phyloP scores from a whole-genome alignment of 2,329 filamentous ascomycete species.

The Pestalotiopsis sp. region DNA sequence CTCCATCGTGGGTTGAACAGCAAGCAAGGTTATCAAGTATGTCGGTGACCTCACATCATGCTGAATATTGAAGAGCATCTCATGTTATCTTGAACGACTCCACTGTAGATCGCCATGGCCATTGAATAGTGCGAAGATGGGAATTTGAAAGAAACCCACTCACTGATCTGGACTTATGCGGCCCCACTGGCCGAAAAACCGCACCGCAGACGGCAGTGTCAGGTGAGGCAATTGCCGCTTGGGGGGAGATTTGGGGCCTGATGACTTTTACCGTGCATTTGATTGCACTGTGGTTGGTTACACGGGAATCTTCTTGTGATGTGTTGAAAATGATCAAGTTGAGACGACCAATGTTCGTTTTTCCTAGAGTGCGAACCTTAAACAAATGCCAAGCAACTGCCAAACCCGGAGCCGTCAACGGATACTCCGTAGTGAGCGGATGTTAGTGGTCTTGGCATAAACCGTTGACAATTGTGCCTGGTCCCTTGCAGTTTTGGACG shows the following conservation, averaged over 20 bases:
- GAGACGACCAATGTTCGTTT: not conserved
- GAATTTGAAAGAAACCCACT: not conserved
- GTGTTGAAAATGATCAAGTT: not conserved
- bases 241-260: not conserved
- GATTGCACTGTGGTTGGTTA: not conserved
- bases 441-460: conserved; percentile 4
- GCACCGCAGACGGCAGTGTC: not conserved
- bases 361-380: not conserved
- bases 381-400: not conserved
- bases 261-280: not conserved
- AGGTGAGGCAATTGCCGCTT: not conserved
- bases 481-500: not conserved
- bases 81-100: not conserved
- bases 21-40: not conserved
- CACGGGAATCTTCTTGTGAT: not conserved
- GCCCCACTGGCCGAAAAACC: not conserved
- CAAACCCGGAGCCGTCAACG: not conserved
- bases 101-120: not conserved
- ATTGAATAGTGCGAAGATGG: not conserved
- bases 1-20: not conserved
- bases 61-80: not conserved
- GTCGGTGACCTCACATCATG: not conserved
- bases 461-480: not conserved
- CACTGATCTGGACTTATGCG: not conserved
- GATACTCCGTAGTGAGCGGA: not conserved